phyloP scores from a whole-genome alignment of 208 protist species.

The Balamuthia mandrillaris region DNA sequence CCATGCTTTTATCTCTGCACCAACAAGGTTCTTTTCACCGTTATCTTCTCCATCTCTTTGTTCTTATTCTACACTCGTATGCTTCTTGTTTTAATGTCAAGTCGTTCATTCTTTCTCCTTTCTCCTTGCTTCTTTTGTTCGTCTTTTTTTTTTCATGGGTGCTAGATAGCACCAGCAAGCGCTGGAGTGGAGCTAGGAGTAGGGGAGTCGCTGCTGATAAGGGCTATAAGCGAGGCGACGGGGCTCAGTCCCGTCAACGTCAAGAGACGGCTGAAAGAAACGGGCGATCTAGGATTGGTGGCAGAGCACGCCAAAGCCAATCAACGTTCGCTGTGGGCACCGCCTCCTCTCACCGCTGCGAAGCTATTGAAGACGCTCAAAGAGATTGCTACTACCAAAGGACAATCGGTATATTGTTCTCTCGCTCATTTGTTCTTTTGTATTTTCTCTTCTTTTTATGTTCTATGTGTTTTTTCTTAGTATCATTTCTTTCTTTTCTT shows the following conservation, averaged over 20 bases:
- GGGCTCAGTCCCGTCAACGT: neutral
- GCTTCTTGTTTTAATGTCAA: neutral
- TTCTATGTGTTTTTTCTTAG: too few species aligned
- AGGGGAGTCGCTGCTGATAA: slow-evolving; percentile 10
- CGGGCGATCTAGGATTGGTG: neutral
- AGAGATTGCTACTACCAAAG: neutral
- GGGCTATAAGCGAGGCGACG: slow-evolving; percentile 5
- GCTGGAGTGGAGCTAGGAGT: slow-evolving; percentile 16
- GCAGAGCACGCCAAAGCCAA: neutral
- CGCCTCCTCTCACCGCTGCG: neutral
- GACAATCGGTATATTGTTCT: neutral
- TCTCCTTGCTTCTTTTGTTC: neutral
- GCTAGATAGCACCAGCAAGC: neutral
- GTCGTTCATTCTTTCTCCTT: neutral
- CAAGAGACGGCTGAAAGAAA: slow-evolving; percentile 12
- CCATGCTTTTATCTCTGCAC: slow-evolving; percentile 13
- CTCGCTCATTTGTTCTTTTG: neutral
- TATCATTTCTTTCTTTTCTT: too few species aligned
- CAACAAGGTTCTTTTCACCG: neutral
- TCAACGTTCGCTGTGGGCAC: neutral
- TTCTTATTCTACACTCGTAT: too few species aligned
- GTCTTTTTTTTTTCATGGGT: too few species aligned
- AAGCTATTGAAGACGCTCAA: neutral
- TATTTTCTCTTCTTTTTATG: neutral
- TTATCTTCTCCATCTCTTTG: too few species aligned